phyloP scores from a whole-genome alignment of 1,284 basidiomycete genomes.

The Ceratorhiza oryzae-sativae region DNA sequence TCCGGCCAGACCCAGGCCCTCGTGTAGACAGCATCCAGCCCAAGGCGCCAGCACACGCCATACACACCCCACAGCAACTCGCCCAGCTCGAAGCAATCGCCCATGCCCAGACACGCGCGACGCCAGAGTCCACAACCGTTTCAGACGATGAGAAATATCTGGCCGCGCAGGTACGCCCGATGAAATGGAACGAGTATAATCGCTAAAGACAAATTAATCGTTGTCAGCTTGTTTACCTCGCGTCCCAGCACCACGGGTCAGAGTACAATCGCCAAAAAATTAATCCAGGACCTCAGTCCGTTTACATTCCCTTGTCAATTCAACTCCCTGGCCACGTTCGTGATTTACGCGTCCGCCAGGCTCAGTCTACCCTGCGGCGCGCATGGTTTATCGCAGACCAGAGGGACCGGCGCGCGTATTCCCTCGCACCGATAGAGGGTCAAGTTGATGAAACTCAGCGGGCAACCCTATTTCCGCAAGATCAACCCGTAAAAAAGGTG shows the following conservation, averaged over 20 bases:
- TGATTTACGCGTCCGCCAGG: constrained; percentile 68
- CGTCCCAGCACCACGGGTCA: constrained; percentile 81
- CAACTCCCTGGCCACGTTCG: constrained; percentile 70
- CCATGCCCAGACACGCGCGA: constrained; percentile 22
- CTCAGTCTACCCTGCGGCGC: constrained; percentile 44
- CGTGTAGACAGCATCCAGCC: background rate
- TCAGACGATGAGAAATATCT: constrained; percentile 33
- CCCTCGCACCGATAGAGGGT: background rate
- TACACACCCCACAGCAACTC: constrained; percentile 39
- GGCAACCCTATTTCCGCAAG: constrained; percentile 39
- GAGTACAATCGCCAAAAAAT: constrained; percentile 83
- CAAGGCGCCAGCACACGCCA: constrained; percentile 14
- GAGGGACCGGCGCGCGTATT: background rate
- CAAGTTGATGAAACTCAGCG: constrained; percentile 43
- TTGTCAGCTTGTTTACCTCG: constrained; percentile 62
- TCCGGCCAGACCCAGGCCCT: background rate
- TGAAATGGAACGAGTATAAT: background rate
- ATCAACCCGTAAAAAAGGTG: constrained; percentile 44
- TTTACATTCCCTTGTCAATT: constrained; percentile 75
- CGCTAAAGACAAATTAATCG: background rate
- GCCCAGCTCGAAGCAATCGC: constrained; percentile 38
- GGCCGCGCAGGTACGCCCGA: constrained; percentile 5
- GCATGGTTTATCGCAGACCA: constrained; percentile 5
- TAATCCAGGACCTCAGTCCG: constrained; percentile 58
- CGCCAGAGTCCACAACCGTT: constrained; percentile 12